phyloP scores from a whole-genome alignment of 768 basidiomycete genomes.

The Tubosaeta brunneosetosa region DNA sequence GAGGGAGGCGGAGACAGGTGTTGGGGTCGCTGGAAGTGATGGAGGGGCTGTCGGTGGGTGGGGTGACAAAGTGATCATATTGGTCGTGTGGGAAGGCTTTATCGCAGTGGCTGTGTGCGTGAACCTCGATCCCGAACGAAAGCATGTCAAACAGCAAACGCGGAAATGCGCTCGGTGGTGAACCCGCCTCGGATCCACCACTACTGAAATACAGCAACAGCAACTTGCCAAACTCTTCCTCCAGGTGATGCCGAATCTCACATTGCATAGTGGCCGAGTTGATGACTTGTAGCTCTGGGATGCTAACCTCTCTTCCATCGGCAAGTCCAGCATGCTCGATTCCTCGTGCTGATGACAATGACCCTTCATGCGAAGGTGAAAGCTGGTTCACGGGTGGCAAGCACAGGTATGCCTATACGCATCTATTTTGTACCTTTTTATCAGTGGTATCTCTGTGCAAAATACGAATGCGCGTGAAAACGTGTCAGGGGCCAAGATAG shows the following conservation, averaged over 20 bases:
- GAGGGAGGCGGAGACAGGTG: constrained; percentile 73
- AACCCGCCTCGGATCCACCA: constrained; percentile 39
- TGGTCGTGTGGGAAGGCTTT: too few species aligned
- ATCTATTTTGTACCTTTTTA: neutral
- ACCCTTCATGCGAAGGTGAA: constrained; percentile 40
- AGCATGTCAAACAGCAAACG: constrained; percentile 39
- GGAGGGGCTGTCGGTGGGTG: constrained; percentile 12
- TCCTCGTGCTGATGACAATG: constrained; percentile 43
- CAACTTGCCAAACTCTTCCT: constrained; percentile 20
- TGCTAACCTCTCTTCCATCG: constrained; percentile 30
- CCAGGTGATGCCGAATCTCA: constrained; percentile 8
- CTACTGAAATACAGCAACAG: constrained; percentile 33
- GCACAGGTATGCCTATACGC: constrained; percentile 54
- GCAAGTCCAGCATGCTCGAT: constrained; percentile 4
- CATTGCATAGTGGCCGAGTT: neutral
- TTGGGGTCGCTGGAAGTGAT: constrained; percentile 65
- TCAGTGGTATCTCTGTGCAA: constrained; percentile 87
- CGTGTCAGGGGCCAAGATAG: constrained; percentile 54
- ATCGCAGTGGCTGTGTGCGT: neutral
- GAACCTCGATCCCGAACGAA: neutral
- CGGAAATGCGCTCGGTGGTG: constrained; percentile 49
- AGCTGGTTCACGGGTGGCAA: constrained; percentile 95
- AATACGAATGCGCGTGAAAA: constrained; percentile 58
- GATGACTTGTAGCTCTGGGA: constrained; percentile 29
- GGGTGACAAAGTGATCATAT: neutral